Base-by-base conservation (phyloP, 495 filamentous ascomycete genomes). In the Trichoderma reesei region DNA sequence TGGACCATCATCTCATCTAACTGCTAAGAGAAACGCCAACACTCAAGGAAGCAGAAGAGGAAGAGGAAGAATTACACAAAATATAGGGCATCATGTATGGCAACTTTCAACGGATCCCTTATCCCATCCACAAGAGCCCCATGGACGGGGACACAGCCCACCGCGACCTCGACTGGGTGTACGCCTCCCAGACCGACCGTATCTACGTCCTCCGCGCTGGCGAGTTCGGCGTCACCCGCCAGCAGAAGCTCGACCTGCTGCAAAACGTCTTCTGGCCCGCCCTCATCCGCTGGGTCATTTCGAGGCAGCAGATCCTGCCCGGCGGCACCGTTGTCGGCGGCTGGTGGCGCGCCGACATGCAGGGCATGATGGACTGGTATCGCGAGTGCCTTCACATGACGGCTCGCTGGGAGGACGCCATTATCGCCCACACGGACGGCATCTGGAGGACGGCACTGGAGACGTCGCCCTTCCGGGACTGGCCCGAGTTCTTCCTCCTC, bases 331-430 rank as follows among this genome's bases (percentile, higher is more conserved):
- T 56, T 10, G 26, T 56, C 4, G 51, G 51, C 26, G 51, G 51
- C 51, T 56, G 51, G 51, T 56, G 51, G 51, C 51, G 51, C 26
- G 51, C 51, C 6, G 51, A 56, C 51, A 56, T 56, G 51, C 51
- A 56, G 11, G 51, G 51, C 20, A 56, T 56, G 51, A 56, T 56
- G 51, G 51, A 56, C 51, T 56, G 51, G 51, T 56, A 56, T 56
- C 51, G 51, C 51, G 51, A 56, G 26, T 56, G 51, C 31, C 11
- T 56, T 16, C 51, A 56, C 51, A 56, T 56, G 51, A 56, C 51
- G 26, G 20, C 51, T 9, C 51, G 51, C 8, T 56, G 51, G 51
- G 51, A 56, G 11, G 51, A 56, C 51, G 51, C 51, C 51, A 56
- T 56, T 20, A 56, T 56, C 51, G 51, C 51, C 5, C 51, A 56